phyloP scores from a whole-genome alignment of 1,139 yeast species.

The Hansenula lynferdii region DNA sequence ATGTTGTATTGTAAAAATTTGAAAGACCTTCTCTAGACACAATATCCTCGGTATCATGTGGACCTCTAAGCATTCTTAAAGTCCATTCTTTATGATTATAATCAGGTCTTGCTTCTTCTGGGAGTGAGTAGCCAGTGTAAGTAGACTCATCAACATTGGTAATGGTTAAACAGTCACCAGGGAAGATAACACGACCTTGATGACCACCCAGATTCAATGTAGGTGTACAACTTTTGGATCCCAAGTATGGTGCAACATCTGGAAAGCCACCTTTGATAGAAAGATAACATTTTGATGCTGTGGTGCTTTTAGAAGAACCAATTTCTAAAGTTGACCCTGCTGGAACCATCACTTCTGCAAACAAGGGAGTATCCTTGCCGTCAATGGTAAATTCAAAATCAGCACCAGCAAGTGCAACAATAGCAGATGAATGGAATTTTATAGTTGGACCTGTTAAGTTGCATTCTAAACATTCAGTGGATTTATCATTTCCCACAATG shows the following conservation, averaged over 20 bases:
- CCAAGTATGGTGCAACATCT: conserved; percentile 30
- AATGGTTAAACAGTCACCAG: conserved; percentile 31
- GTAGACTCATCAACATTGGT: not conserved
- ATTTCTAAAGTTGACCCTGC: conserved; percentile 25
- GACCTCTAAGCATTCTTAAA: conserved; percentile 31
- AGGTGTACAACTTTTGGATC: conserved; percentile 33
- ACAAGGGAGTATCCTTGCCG: conserved; percentile 26
- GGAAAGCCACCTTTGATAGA: conserved; percentile 34
- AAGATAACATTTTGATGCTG: conserved; percentile 26
- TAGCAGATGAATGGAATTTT: conserved; percentile 27
- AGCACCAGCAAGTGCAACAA: conserved; percentile 28
- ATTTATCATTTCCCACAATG: conserved; percentile 27
- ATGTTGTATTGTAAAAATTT: conserved; percentile 24
- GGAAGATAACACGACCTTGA: conserved; percentile 31
- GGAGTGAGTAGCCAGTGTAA: conserved; percentile 20
- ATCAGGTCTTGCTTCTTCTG: conserved; percentile 19
- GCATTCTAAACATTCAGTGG: conserved; percentile 28
- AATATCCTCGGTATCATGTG: conserved; percentile 33
- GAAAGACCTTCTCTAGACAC: conserved; percentile 27
- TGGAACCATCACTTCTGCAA: conserved; percentile 26
- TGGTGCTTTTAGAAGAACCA: conserved; percentile 27
- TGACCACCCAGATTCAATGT: conserved; percentile 33
- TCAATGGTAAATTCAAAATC: conserved; percentile 24
- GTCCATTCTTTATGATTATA: conserved; percentile 22
- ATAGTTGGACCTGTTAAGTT: conserved; percentile 30